phyloP scores from a whole-genome alignment of 2,329 filamentous ascomycete genomes.

The Fusarium burgessii region DNA sequence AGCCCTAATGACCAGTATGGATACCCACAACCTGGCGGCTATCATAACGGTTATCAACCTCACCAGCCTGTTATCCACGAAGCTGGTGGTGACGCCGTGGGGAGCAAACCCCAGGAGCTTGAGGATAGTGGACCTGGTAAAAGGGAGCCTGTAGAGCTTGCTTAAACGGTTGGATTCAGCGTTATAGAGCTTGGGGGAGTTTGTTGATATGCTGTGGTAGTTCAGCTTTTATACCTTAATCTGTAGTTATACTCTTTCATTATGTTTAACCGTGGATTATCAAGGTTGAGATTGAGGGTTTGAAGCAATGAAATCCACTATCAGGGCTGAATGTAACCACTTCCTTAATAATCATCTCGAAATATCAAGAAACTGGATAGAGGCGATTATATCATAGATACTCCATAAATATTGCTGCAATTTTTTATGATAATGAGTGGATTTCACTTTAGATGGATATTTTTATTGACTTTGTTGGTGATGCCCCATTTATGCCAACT shows the following conservation, averaged over 20 bases:
- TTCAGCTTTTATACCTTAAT: background rate
- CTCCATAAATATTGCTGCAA: background rate
- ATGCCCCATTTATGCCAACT: slow-evolving; percentile 30
- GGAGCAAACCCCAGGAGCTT: slow-evolving; percentile 27
- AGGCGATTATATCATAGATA: background rate
- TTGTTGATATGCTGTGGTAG: background rate
- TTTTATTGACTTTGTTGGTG: background rate
- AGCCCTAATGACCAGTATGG: background rate
- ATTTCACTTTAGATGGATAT: background rate
- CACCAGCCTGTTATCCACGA: slow-evolving; percentile 18
- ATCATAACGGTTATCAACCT: background rate
- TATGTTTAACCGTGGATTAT: background rate
- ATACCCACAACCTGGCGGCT: background rate
- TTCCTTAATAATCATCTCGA: background rate
- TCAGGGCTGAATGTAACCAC: slow-evolving; percentile 13
- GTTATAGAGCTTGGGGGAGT: background rate
- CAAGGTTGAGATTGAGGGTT: background rate
- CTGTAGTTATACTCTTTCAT: background rate
- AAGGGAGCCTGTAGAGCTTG: slow-evolving; percentile 24
- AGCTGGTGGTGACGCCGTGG: slow-evolving; percentile 12
- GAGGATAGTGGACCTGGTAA: background rate
- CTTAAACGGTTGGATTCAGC: background rate
- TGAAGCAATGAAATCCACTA: slow-evolving; percentile 1
- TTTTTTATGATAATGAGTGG: background rate
- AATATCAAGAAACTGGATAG: background rate